These are phyloP conservation scores for Leccinum fibrillosum DNA, from an alignment of 768 basidiomycete species.

Conservation along the genomic window DNA sequence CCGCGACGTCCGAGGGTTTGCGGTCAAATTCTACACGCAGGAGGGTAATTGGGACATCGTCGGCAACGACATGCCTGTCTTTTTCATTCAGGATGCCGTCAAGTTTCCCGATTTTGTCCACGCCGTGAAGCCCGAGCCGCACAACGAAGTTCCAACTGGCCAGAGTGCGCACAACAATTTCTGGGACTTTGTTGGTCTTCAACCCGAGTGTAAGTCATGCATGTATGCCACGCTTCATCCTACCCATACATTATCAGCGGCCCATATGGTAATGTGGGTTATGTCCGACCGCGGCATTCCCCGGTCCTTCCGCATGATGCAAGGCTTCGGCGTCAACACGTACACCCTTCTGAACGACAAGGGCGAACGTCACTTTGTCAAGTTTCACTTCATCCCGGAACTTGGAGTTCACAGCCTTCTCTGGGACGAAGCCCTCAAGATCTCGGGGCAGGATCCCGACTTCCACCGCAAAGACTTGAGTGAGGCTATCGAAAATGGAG, in stretches of 20 bases:
- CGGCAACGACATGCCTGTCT: conserved; percentile 80
- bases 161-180: conserved; percentile 80
- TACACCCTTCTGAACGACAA: conserved; percentile 67
- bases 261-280: conserved; percentile 80
- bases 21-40: conserved; percentile 76
- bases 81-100: conserved; percentile 78
- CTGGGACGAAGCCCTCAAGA: conserved; percentile 90
- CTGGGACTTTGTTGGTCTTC: conserved; percentile 78
- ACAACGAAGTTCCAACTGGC: conserved; percentile 73
- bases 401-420: conserved; percentile 79
- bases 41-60: conserved; percentile 90
- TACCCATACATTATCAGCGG: conserved; percentile 37
- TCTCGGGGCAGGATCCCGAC: conserved; percentile 82
- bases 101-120: conserved; percentile 88
- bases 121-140: conserved; percentile 81
- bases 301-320: conserved; percentile 85
- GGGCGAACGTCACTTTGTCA: conserved; percentile 77
- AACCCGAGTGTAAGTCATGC: conserved; percentile 52
- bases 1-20: conserved; percentile 86
- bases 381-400: conserved; percentile 82
- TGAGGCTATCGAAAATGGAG: conserved; percentile 75
- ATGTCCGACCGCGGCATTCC: conserved; percentile 87
- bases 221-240: not conserved
- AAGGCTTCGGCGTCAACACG: conserved; percentile 87
- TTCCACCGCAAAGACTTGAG: conserved; percentile 85